These are phyloP conservation scores for Rhododendron williamsianum DNA, from an alignment of 148 eudicot species.

Conservation along the genomic window DNA sequence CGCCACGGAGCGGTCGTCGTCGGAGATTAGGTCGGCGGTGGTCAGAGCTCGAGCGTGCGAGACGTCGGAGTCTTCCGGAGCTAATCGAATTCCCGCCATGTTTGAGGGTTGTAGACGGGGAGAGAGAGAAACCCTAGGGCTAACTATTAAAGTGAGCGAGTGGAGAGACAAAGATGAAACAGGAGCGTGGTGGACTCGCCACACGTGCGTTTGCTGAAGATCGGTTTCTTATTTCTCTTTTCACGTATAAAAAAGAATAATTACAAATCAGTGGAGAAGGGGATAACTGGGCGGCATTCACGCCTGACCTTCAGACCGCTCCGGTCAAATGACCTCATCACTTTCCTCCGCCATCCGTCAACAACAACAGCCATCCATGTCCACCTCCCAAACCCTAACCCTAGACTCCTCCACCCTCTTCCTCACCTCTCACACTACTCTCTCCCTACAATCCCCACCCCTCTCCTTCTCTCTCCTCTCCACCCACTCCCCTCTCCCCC, in stretches of 20 bases:
- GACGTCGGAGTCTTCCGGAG: slow-evolving; percentile 61
- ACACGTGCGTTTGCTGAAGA: not conserved
- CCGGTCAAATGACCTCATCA: not conserved
- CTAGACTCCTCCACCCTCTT: slow-evolving; percentile 44
- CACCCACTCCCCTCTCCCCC: slow-evolving; percentile 33
- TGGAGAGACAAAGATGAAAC: not conserved
- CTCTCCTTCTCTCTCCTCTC: slow-evolving; percentile 20
- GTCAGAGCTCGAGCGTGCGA: slow-evolving; percentile 48
- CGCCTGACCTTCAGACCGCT: not conserved
- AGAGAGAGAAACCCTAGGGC: not conserved
- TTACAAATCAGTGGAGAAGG: too few species aligned
- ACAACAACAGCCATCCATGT: slow-evolving; percentile 30
- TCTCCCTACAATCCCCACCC: slow-evolving; percentile 15
- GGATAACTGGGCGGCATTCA: too few species aligned
- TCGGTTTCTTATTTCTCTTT: too few species aligned
- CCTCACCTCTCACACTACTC: slow-evolving; percentile 28
- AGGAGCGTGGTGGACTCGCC: not conserved
- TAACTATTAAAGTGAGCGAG: not conserved
- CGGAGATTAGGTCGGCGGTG: slow-evolving; percentile 77
- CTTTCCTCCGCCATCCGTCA: not conserved
- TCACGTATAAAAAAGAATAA: too few species aligned
- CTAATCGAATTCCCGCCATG: slow-evolving; percentile 78
- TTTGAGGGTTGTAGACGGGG: not conserved
- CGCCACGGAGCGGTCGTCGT: slow-evolving; percentile 91
- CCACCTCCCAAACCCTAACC: slow-evolving; percentile 53